phyloP scores from a whole-genome alignment of 2,329 filamentous ascomycete genomes.

The Celoporthe dispersa region DNA sequence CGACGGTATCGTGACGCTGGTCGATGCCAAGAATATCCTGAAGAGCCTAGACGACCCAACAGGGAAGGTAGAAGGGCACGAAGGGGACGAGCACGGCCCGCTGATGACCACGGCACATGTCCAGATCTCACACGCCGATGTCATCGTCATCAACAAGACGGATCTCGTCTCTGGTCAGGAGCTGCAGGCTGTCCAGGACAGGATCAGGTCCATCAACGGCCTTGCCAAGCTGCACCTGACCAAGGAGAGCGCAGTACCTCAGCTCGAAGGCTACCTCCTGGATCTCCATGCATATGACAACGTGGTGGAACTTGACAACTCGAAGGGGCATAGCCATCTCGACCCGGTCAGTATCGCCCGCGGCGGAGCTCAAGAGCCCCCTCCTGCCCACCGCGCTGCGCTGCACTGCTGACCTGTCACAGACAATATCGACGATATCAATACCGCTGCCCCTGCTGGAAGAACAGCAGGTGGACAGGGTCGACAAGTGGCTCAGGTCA shows the following conservation, averaged over 20 bases:
- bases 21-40: conserved; percentile 92
- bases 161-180: conserved; percentile 78
- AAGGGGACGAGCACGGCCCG: conserved; percentile 62
- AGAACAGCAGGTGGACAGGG: conserved; percentile 57
- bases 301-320: conserved; percentile 71
- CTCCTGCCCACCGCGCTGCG: background rate
- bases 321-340: conserved; percentile 85
- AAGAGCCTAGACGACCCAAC: conserved; percentile 76
- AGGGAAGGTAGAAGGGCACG: conserved; percentile 56
- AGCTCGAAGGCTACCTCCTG: conserved; percentile 82
- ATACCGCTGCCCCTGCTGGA: conserved; percentile 68
- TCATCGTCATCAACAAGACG: conserved; percentile 91
- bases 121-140: conserved; percentile 95
- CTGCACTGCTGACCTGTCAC: background rate
- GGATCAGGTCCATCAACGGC: conserved; percentile 86
- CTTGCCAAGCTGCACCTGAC: conserved; percentile 85
- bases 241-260: conserved; percentile 76
- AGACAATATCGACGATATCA: conserved; percentile 85
- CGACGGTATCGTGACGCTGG: conserved; percentile 93
- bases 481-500: conserved; percentile 83
- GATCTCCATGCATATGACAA: conserved; percentile 93
- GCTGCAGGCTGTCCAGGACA: conserved; percentile 68
- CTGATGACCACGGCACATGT: conserved; percentile 90
- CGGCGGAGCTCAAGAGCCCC: no score
- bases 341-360: conserved; percentile 68